Evolutionary conservation across 768 basidiomycete species (phyloP), one percentile per base, ranked within the genome.

Genomic region (Russula ochroleuca): DNA sequence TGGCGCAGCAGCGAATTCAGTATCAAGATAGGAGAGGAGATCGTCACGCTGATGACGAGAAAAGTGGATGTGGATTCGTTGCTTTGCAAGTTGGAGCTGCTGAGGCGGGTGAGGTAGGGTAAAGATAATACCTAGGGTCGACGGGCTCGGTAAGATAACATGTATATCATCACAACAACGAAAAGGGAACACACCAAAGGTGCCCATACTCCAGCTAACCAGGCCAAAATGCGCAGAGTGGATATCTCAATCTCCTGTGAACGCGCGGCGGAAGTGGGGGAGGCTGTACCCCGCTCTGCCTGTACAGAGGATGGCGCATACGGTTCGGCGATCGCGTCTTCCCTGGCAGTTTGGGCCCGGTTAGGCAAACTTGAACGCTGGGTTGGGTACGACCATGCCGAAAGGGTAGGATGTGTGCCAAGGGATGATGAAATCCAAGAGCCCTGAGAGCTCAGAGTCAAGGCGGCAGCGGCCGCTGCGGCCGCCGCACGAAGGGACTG

Each of bases 361-460:
- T 37, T 10, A 6, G 38, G 72, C 8, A 71, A 70, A 4, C 67
- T 65, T 14, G 72, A 66, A n/a, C 64, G 69, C 19, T 79, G 80
- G 3, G 82, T 73, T 19, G 89, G 83, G 76, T 82, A 90, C 1
- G 86, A 88, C 86, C 87, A 90, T 10, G 82, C 80, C 25, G 88
- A 83, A 23, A 85, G 61, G 0, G 85, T 84, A 15, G 78, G 75
- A 49, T 82, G 83, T 13, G 85, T 82, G 13, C 78, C 83, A 49
- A 82, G 78, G 8, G 81, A 80, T 4, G 86, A 87, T 0, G 86
- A 86, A 61, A 91, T 72, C 89, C 89, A 90, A 5, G 88, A 91
- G 19, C 77, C 83, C 71, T 88, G 86, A 8, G 88, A 88, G 10
- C 80, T 85, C 21, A 84, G 71, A 37, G 86, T 83, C 37, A 72